Evolutionary conservation across 495 filamentous ascomycete species (phyloP), one percentile per base, ranked within the genome.

Genomic region (Neurospora sublineolata): DNA sequence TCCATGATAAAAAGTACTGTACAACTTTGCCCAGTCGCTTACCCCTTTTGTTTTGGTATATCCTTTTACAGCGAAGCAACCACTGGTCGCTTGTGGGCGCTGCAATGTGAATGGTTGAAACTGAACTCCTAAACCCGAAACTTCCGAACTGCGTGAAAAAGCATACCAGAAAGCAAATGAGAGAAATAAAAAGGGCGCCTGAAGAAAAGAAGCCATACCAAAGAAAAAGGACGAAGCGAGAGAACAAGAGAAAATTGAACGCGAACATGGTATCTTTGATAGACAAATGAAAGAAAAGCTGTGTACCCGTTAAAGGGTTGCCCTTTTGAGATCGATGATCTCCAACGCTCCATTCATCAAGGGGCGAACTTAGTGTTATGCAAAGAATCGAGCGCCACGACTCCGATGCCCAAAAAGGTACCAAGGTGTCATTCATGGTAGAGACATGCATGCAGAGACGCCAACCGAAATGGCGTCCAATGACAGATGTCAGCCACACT

Each of bases 141-240:
- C 37, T 41, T 30, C 20, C 20, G 6, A 46, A 69, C 44, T 69
- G 38, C 12, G 16, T 27, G 14, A 6, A 69, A 52, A 72, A 71
- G n/a, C 74, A 74, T 76, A 40, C 68, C 18, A 41, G 68, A 70
- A 67, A 67, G 33, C 60, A 68, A 39, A 72, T 16, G 52, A 75
- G 74, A 68, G 42, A 68, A 71, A 33, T n/a, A 33, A 10, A 33
- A 30, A 69, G 18, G 23, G 18, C 16, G 23, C 44, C 44, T 12
- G 9, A 23, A 20, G 1, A 46, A 20, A 23, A 33, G 14, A 30
- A 42, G 27, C 9, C 23, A 69, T 27, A 69, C 44, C 10, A 72
- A 37, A 16, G 68, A 73, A 72, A 72, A 67, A 68, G 68, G 18
- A 46, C 4, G 40, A 30, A 69, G 23, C 6, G 3, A 70, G 38